Evolutionary conservation across 2,329 filamentous ascomycete genomes (phyloP), one percentile per base, ranked within the genome.

Genomic region (Diplodia scrobiculata): DNA sequence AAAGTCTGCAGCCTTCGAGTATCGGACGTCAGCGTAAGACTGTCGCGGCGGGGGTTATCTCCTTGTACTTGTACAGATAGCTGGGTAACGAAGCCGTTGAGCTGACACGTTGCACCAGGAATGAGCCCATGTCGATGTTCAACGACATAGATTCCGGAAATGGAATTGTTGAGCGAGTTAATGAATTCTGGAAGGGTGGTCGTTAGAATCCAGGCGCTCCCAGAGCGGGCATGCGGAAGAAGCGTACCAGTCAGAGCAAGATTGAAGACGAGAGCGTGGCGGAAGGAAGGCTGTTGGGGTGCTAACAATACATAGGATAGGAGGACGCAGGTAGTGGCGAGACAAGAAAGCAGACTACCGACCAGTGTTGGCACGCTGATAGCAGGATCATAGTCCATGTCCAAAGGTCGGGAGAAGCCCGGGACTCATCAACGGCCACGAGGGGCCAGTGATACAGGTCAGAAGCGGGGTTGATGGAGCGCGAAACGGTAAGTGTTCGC

Each of bases 61-160:
- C 17, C 27, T n/a, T 41, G 17, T 63, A 78, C 77, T 70, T 82
- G 80, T 13, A 82, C 80, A 2, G 78, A 80, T 53, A 82, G 73
- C 64, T 83, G 81, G 27, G 79, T 79, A 45, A 81, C 68, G 71
- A 78, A 81, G 41, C 80, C 81, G 68, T 82, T 83, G 19, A 77
- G 65, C 9, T 73, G 73, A 68, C 81, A 83, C 2, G 74, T 75
- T 0, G 70, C 14, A 13, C 77, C 75, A 9, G 72, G 67, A 6
- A 66, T 50, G 17, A 79, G 69, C 13, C 74, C 34, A 50, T 67
- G 69, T 0, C 68, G 68, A 34, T 74, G 70, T 3, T 68, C 68
- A 4, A 79, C 69, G 14, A 76, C 74, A 51, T 76, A 71, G 25
- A 76, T 71, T 21, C 80, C 80, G 0, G 80, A 81, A 14, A 80